Evolutionary conservation across 148 eudicot genomes (phyloP), one percentile per base, ranked within the genome.

Genomic region (Nepenthes mirabilis): DNA sequence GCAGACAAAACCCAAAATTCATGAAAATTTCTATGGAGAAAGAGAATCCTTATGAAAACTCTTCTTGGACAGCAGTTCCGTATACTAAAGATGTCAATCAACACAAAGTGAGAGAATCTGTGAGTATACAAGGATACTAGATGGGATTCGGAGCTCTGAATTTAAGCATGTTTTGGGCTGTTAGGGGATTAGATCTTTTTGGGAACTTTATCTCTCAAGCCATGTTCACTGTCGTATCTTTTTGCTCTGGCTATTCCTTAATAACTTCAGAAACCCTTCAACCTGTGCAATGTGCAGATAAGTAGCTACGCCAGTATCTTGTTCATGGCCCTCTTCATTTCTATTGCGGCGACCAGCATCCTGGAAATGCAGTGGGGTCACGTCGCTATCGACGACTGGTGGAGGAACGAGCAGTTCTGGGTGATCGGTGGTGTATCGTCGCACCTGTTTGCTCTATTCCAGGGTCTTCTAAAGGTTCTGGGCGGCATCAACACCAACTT

Each of bases 341-440:
- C 89, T 14, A 91, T 91, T 51, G 96, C 95, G 34, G 94, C 61
- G 1, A 91, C 98, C 2, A 80, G 96, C 67, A 62, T 91, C 52
- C 73, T 91, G 5, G 98, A 91, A 65, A 91, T 91, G 86, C 85
- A 69, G 52, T 91, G 98, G 98, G 96, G 98, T n/a, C 84, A 87
- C 9, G 98, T 91, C 11, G 78, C 73, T 33, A 86, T 91, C 14
- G 98, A 91, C 12, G 98, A 91, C 37, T 72, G 70, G 83, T 91
- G 98, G 98, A 88, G 98, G 68, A 91, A 91, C 11, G 98, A 91
- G 71, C 98, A 91, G 76, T 91, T 91, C 68, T 91, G 98, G 98
- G 98, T 91, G 2, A 91, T 91, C 37, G 98, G 98, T 60, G 98
- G 98, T 45, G 90, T 70, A 14, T 91, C 98, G 2, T 63, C 98